Base-by-base conservation (phyloP, 2,329 filamentous ascomycete species). In the Berkeleyomyces rouxiae region DNA sequence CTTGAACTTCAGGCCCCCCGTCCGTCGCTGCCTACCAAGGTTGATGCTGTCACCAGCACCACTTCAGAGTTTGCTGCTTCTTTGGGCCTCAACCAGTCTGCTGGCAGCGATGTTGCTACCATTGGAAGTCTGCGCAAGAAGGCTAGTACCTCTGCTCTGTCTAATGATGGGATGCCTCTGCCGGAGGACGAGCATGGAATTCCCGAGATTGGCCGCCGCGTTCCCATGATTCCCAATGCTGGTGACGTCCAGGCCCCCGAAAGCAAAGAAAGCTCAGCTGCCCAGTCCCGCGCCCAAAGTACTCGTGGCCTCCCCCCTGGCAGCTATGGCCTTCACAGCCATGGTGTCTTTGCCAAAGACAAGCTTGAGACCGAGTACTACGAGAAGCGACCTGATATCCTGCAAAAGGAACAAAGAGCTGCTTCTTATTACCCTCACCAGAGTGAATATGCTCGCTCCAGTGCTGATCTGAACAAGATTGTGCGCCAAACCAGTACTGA, bases 351-450 rank as follows among this genome's bases (percentile, higher is more conserved):
- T 16, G 79, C 86, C 2, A 82, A 83, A 63, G 88, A 95, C 74
- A 89, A 86, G 70, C 88, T 97, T 47, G 90, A 96, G 69, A 88
- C 88, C 75, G 87, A 88, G 36, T 96, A 95, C 81, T 95, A 93
- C 70, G 83, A 90, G 69, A 96, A 93, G 74, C 90, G 96, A 70
- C 92, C 92, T 0, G 88, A 96, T 67, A 78, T 86, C 39, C 79
- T 82, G 62, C 83, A 86, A 71, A 89, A 92, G 73, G 88, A 91
- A 70, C 81, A 84, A 67, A 74, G 82, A 40, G 75, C 80, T 64
- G 80, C 82, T 61, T 82, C 77, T 37, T 74, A 82, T 37, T 75
- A 80, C 63, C 80, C 82, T 61, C 59, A 62, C 63, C 76, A 78
- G 66, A 77, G 77, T 66, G 87, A 93, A 70, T 95, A 87, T 75